Evolutionary conservation across 2,329 filamentous ascomycete genomes (phyloP).

Genomic region (Botrytis fragariae): DNA sequence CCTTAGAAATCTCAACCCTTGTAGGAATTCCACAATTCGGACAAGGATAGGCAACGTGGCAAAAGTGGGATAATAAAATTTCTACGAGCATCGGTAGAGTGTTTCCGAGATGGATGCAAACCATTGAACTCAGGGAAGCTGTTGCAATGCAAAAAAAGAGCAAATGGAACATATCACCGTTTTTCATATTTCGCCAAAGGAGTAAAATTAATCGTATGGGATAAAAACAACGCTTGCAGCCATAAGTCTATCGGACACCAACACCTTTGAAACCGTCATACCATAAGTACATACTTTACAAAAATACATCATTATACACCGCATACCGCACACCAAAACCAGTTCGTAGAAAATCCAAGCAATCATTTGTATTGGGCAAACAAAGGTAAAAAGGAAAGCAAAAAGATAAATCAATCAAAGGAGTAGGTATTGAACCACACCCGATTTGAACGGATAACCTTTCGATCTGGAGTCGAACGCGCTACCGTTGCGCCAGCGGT

Average conservation of each 20-base stretch:
- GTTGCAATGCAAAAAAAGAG: not conserved
- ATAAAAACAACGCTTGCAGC: not conserved
- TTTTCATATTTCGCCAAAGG: not conserved
- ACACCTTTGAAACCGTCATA: not conserved
- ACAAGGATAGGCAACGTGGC: slow-evolving; percentile 1
- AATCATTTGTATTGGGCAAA: not conserved
- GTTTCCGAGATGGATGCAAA: not conserved
- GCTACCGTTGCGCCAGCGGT: slow-evolving; percentile 27
- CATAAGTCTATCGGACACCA: not conserved
- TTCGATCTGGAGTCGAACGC: slow-evolving; percentile 37
- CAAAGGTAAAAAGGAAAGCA: not conserved
- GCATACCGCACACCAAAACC: not conserved
- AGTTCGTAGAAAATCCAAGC: not conserved
- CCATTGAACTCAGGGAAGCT: not conserved
- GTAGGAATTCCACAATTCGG: not conserved
- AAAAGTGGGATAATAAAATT: not conserved
- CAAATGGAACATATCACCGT: not conserved
- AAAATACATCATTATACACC: not conserved
- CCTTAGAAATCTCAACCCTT: not conserved
- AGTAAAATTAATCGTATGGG: not conserved
- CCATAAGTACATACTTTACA: not conserved
- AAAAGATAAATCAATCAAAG: slow-evolving; percentile 6
- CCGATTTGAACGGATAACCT: slow-evolving; percentile 38
- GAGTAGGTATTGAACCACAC: slow-evolving; percentile 29
- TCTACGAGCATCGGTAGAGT: not conserved